These are phyloP conservation scores for Punctularia strigosozonata DNA, from an alignment of 768 basidiomycete genomes.

Conservation along the genomic window DNA sequence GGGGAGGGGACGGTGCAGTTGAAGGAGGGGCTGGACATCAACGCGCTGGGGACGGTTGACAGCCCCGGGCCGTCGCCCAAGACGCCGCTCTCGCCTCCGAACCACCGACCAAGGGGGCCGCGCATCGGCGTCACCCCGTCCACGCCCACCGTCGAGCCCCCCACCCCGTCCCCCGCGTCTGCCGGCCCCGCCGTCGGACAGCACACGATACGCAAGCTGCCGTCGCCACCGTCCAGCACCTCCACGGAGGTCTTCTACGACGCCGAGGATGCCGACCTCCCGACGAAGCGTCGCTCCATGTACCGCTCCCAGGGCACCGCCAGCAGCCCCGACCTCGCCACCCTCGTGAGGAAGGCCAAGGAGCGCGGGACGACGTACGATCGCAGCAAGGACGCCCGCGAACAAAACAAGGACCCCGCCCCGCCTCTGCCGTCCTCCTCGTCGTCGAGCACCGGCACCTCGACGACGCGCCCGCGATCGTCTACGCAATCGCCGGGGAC, in stretches of 20 bases:
- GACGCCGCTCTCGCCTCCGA: conserved; percentile 29
- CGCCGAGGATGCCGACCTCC: conserved; percentile 53
- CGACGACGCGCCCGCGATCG: conserved; percentile 6
- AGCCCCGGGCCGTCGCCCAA: conserved; percentile 28
- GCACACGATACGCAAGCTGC: no score
- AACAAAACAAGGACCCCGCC: conserved; percentile 25
- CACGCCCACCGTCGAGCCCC: conserved; percentile 53
- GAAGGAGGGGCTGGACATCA: conserved; percentile 61
- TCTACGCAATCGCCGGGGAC: conserved; percentile 6
- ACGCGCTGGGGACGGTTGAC: conserved; percentile 46
- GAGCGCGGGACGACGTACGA: conserved; percentile 40
- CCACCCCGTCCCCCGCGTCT: conserved; percentile 44
- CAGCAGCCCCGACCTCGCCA: conserved; percentile 86
- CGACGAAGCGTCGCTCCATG: conserved; percentile 72
- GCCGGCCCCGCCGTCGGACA: conserved; percentile 14
- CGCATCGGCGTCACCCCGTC: conserved; percentile 31
- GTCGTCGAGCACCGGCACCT: conserved; percentile 8
- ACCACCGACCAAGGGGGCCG: conserved; percentile 24
- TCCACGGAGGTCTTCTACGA: conserved; percentile 53
- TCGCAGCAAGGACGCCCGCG: conserved; percentile 17
- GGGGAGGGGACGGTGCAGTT: conserved; percentile 57
- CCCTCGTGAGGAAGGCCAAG: conserved; percentile 74
- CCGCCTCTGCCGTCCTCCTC: conserved; percentile 29
- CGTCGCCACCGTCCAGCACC: conserved; percentile 26
- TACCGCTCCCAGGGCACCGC: conserved; percentile 84